phyloP scores from a whole-genome alignment of 352 stramenopile species.

The Nothophytophthora sp. region DNA sequence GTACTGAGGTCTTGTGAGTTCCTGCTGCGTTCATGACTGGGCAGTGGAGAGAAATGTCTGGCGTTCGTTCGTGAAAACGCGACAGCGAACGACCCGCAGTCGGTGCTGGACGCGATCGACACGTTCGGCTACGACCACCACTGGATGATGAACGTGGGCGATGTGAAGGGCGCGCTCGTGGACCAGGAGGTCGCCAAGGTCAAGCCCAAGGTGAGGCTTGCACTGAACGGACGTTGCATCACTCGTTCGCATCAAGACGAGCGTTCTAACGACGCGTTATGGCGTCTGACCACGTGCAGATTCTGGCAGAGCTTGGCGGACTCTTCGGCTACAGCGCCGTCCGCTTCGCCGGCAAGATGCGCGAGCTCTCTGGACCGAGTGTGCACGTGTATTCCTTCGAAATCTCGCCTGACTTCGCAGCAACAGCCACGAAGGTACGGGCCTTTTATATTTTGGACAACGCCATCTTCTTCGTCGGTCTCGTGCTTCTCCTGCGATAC shows the following conservation, averaged over 20 bases:
- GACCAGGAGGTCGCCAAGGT: conserved; percentile 32
- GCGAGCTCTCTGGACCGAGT: conserved; percentile 15
- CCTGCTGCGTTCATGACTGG: neutral
- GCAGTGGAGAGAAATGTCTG: conserved; percentile 22
- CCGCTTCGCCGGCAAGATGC: conserved; percentile 36
- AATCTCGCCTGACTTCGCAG: conserved; percentile 32
- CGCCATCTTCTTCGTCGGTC: neutral
- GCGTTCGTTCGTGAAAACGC: conserved; percentile 34
- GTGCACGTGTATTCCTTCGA: conserved; percentile 52
- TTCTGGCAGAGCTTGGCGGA: conserved; percentile 44
- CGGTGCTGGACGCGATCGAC: conserved; percentile 40
- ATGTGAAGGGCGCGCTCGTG: conserved; percentile 43
- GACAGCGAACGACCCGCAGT: conserved; percentile 25
- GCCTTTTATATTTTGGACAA: neutral
- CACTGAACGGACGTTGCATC: neutral
- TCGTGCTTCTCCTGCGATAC: too few relatives aligned
- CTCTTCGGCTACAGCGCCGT: conserved; percentile 48
- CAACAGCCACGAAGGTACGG: conserved; percentile 35
- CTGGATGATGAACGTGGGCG: conserved; percentile 52
- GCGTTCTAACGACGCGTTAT: too few relatives aligned
- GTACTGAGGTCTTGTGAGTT: neutral
- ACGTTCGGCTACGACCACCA: conserved; percentile 30
- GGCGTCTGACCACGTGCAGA: too few relatives aligned
- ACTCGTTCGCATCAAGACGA: too few relatives aligned
- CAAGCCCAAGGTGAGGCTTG: conserved; percentile 25